Percentiles rank a stretch among this genome's conserved stretches.
These are phyloP conservation scores for Prototheca wickerhamii DNA, from an alignment of 163 green algal genomes.

Conservation along the genomic window DNA sequence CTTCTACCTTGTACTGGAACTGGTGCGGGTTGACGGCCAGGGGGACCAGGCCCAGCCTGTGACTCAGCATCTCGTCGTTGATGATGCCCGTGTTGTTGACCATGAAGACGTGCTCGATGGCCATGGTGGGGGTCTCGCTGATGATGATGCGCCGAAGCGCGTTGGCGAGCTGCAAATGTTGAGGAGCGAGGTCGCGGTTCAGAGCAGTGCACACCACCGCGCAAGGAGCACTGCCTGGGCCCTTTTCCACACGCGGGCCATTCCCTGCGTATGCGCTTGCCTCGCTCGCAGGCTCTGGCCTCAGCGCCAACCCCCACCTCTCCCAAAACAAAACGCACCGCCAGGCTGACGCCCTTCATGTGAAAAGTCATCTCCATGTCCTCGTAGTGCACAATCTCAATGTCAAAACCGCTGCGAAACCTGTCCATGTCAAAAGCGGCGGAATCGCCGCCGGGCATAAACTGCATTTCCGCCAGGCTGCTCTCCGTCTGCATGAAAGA, in stretches of 20 bases:
- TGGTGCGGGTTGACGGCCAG: slow-evolving; percentile 64
- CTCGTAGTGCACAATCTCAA: slow-evolving; percentile 41
- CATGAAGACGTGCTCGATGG: slow-evolving; percentile 96
- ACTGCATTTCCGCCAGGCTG: slow-evolving; percentile 51
- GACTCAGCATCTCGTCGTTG: slow-evolving; percentile 86
- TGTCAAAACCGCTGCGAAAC: slow-evolving; percentile 61
- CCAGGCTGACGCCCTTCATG: slow-evolving; percentile 60
- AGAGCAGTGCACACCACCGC: too few relatives aligned
- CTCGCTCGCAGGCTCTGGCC: too few relatives aligned
- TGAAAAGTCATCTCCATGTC: slow-evolving; percentile 82
- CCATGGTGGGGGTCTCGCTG: slow-evolving; percentile 89
- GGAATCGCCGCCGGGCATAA: slow-evolving; percentile 57
- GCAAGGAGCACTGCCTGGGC: too few relatives aligned
- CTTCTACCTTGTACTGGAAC: slow-evolving; percentile 48
- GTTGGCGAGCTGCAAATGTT: slow-evolving; percentile 67
- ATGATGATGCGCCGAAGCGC: slow-evolving; percentile 91
- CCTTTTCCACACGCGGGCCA: too few relatives aligned
- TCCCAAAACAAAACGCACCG: slow-evolving; percentile 10
- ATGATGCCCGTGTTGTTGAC: slow-evolving; percentile 98
- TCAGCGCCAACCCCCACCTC: neutral
- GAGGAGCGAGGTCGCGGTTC: too few relatives aligned
- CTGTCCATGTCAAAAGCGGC: slow-evolving; percentile 58
- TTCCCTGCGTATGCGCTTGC: too few relatives aligned
- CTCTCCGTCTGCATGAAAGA: slow-evolving; percentile 53
- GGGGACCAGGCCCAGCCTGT: slow-evolving; percentile 90